A percentile compares a stretch with the other conserved stretches of the same genome.
Conservation (phyloP, 2,329 filamentous ascomycete genomes). For the Colletotrichum endophyticum region DNA sequence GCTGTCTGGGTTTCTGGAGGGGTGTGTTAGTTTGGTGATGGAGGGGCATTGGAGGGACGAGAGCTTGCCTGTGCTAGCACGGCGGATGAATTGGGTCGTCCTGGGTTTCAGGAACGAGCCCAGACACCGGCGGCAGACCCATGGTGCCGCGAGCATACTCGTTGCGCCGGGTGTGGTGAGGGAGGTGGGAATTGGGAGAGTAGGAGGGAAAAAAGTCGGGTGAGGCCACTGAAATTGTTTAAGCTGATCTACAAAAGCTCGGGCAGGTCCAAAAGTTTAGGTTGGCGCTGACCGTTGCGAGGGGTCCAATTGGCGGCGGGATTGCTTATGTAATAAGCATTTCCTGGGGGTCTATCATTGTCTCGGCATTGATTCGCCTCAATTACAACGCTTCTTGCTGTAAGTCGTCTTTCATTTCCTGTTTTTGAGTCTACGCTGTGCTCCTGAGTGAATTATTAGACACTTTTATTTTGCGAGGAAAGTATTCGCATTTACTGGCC, state of each 20-base stretch:
- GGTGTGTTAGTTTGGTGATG: background rate
- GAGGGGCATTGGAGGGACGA: background rate
- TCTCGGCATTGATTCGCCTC: background rate
- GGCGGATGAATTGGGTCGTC: slow-evolving; percentile 37
- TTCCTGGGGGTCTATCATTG: background rate
- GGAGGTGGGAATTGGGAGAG: background rate
- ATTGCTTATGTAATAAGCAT: background rate
- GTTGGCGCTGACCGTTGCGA: background rate
- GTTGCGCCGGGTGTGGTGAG: background rate
- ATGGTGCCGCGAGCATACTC: slow-evolving; percentile 48
- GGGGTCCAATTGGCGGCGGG: background rate
- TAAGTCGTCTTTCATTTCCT: background rate
- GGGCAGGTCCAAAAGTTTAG: background rate
- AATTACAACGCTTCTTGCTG: background rate
- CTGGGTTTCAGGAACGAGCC: slow-evolving; percentile 36
- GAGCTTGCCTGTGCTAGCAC: slow-evolving; percentile 43
- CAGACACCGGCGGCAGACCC: slow-evolving; percentile 58
- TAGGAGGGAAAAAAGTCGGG: background rate
- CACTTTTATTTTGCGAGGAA: background rate
- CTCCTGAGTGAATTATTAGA: background rate
- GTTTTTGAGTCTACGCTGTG: background rate
- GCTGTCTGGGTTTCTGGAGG: slow-evolving; percentile 30
- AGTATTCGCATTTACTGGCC: background rate
- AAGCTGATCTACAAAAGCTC: background rate
- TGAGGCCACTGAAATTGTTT: background rate